Conservation (phyloP, 306 rosid genomes). For the Fragaria nilgerrensis region DNA sequence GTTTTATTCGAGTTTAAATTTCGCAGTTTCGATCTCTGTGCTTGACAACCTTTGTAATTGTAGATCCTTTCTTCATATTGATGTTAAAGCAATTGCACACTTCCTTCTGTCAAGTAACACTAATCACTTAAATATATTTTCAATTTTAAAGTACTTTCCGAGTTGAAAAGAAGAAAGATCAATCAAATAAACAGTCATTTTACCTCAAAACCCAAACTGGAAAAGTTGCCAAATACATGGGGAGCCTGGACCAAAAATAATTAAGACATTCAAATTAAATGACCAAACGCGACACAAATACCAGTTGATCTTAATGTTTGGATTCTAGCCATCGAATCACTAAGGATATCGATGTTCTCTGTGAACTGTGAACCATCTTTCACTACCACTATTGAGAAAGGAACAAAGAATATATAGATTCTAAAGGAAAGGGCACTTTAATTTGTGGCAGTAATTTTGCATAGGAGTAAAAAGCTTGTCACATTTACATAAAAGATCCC, state of each 20-base stretch:
- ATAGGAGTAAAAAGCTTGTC: not conserved
- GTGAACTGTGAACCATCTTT: slow-evolving; percentile 3
- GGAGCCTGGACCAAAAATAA: not conserved
- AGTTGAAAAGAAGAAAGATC: not conserved
- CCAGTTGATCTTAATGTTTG: not conserved
- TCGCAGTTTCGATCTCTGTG: not conserved
- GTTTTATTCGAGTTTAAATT: not conserved
- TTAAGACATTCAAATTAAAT: not conserved
- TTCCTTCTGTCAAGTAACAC: not conserved
- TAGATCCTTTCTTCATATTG: not conserved
- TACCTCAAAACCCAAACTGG: not conserved
- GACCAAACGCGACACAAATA: not conserved
- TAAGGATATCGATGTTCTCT: not conserved
- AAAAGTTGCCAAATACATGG: not conserved
- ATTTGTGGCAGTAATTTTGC: not conserved
- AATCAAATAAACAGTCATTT: not conserved
- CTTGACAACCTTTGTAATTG: not conserved
- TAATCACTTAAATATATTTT: not conserved
- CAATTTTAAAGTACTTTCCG: not conserved
- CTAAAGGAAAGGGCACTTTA: not conserved
- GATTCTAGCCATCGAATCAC: not conserved
- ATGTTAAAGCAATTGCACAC: not conserved
- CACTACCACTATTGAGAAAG: not conserved
- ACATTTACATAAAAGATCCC: not conserved
- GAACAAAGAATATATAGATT: not conserved